Evolutionary conservation across 176 grass and related monocot genomes (phyloP).

Genomic region (Lolium multiflorum): DNA sequence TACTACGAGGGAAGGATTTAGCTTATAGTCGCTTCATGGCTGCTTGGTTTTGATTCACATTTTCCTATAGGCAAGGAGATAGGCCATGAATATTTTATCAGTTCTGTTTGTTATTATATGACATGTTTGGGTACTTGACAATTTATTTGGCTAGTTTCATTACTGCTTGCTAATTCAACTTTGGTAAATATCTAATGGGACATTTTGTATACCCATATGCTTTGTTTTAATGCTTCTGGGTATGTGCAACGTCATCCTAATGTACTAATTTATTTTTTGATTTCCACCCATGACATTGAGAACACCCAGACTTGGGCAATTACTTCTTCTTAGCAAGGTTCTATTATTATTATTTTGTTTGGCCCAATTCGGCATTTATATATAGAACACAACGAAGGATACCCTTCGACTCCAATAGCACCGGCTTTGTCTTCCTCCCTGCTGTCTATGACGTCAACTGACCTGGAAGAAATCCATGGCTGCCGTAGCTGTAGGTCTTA

Average conservation of each 20-base stretch:
- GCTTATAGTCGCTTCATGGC: background rate
- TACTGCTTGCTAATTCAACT: background rate
- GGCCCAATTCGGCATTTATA: background rate
- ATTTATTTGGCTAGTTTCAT: background rate
- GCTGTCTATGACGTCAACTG: background rate
- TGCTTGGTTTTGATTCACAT: background rate
- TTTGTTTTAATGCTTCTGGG: constrained; percentile 15
- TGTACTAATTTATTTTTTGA: constrained; percentile 9
- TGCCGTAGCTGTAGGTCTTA: background rate
- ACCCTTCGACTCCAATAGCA: background rate
- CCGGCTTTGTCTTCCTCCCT: background rate
- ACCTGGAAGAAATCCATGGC: background rate
- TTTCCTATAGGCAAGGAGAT: background rate
- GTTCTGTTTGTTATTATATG: background rate
- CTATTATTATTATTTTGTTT: background rate
- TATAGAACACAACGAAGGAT: background rate
- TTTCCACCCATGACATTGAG: background rate
- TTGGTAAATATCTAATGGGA: background rate
- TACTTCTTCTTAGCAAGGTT: too few species aligned
- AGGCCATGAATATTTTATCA: background rate
- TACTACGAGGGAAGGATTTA: constrained; percentile 3
- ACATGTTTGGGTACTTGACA: background rate
- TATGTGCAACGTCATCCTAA: background rate
- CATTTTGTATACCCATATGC: background rate
- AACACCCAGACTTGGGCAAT: too few species aligned